Evolutionary conservation across 441 rosid species (phyloP).

Genomic region (Bocquillonia castaneifolia): DNA sequence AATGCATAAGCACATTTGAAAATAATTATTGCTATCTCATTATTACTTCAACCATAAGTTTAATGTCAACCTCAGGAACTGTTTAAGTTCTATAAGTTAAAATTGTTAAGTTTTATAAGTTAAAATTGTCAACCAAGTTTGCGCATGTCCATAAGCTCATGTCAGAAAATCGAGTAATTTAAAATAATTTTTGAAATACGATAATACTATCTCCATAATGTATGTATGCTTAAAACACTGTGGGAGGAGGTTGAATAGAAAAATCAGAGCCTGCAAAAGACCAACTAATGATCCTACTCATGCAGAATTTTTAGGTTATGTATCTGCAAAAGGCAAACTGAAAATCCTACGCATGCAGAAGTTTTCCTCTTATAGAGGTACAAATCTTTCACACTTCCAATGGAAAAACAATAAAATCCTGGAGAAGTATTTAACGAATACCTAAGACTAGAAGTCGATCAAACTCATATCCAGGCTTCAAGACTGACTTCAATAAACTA

Average conservation of each 20-base stretch:
- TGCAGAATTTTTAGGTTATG: neutral
- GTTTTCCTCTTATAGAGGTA: neutral
- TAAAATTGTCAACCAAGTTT: too few species aligned
- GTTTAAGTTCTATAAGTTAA: neutral
- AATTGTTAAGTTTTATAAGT: too few species aligned
- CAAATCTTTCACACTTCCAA: neutral
- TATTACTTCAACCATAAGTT: neutral
- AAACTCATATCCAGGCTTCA: constrained; percentile 83
- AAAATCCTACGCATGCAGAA: neutral
- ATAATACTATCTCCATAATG: neutral
- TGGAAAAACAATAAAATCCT: neutral
- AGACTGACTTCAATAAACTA: constrained; percentile 51
- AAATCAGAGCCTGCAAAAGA: neutral
- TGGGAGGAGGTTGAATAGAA: neutral
- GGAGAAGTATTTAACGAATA: constrained; percentile 26
- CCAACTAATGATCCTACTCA: neutral
- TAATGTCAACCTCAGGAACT: neutral
- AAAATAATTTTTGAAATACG: neutral
- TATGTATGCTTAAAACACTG: neutral
- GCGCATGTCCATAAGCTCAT: neutral
- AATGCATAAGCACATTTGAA: constrained; percentile 10
- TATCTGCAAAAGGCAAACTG: too few species aligned
- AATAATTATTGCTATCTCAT: constrained; percentile 9
- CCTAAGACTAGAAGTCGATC: constrained; percentile 86
- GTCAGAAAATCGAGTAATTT: neutral